These are phyloP conservation scores for Aspergillus tubingensis DNA, from an alignment of 2,329 filamentous ascomycete genomes.

Conservation along the genomic window DNA sequence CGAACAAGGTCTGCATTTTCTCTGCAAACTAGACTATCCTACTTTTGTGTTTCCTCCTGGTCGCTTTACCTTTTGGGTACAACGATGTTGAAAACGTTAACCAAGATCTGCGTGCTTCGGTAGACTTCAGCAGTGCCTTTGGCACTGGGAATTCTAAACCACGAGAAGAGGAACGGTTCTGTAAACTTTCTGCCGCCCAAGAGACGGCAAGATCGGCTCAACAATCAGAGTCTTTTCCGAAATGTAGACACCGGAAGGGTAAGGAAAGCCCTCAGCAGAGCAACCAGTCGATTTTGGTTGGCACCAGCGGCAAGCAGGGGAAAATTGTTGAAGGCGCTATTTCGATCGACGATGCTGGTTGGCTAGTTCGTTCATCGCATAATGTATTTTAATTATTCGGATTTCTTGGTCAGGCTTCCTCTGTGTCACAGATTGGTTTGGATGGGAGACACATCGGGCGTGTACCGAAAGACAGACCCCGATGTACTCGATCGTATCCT, in stretches of 20 bases:
- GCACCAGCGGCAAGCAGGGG: constrained; percentile 27
- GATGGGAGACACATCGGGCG: constrained; percentile 19
- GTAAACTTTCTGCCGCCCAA: constrained; percentile 15
- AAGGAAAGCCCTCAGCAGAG: constrained; percentile 7
- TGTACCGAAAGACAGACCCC: constrained; percentile 22
- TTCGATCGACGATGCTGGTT: constrained; percentile 17
- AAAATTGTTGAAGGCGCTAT: constrained; percentile 20
- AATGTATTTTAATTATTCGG: constrained; percentile 3
- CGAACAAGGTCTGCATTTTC: constrained; percentile 14
- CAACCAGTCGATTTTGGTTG: constrained; percentile 22
- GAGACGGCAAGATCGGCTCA: constrained; percentile 23
- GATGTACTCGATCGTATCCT: constrained; percentile 22
- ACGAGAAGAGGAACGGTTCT: constrained; percentile 13
- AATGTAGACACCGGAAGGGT: constrained; percentile 18
- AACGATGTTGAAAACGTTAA: constrained; percentile 10
- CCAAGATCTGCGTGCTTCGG: constrained; percentile 7
- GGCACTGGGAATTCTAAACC: constrained; percentile 12
- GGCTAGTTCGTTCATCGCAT: constrained; percentile 6
- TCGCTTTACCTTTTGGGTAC: background rate
- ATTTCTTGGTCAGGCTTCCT: constrained; percentile 1
- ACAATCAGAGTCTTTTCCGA: constrained; percentile 24
- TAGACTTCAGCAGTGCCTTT: constrained; percentile 10
- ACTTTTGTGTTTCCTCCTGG: background rate
- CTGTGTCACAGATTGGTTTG: constrained; percentile 10
- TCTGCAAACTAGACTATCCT: background rate